Evolutionary conservation across 2,329 filamentous ascomycete genomes (phyloP), one percentile per base, ranked within the genome.

Genomic region (Penicillium thymicola): DNA sequence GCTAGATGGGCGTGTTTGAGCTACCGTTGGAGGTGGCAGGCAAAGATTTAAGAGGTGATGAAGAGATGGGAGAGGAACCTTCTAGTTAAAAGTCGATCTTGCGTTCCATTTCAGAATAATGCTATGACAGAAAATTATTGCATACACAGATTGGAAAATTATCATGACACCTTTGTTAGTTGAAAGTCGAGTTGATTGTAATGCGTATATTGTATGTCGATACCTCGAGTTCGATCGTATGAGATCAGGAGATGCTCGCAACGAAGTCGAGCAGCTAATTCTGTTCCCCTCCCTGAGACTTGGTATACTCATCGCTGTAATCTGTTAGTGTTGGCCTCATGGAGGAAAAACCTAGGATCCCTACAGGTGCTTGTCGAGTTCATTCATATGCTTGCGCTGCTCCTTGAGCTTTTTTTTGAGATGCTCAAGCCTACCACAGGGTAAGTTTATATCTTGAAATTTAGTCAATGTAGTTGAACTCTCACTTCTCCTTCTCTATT

Each of bases 1-100:
- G 74, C 73, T 10, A 61, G 74, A 28, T 76, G 73, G 73, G 71
- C 72, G 5, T 76, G 73, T 59, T 47, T 75, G 40, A 65, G 66
- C 9, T 75, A 75, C 63, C 62, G 67, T 23, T 76, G 74, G 74
- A 61, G 67, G 34, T 76, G 74, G 73, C 65, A 55, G 10, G 66
- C 70, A 5, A 73, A 72, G 57, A 68, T 75, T 21, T 75, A 54
- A 54, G 54, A 34, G 27, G 18, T 5, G 37, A 49, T 14, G 27
- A 28, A 36, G 23, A 7, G 18, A 27, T 14, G 28, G n/a, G 21
- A 49, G 16, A 25, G 1, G 4, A 30, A 30, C 14, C 28, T 10
- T 16, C 4, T 13, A 9, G 9, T 34, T 25, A 21, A 51, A 50
- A 43, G 14, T 28, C 30, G 25, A 23, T 13, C 8, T 42, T 46